Percentiles rank a stretch among this genome's conserved stretches.
Evolutionary conservation across 2,329 filamentous ascomycete species (phyloP).

Genomic region (Verruconis gallopava): DNA sequence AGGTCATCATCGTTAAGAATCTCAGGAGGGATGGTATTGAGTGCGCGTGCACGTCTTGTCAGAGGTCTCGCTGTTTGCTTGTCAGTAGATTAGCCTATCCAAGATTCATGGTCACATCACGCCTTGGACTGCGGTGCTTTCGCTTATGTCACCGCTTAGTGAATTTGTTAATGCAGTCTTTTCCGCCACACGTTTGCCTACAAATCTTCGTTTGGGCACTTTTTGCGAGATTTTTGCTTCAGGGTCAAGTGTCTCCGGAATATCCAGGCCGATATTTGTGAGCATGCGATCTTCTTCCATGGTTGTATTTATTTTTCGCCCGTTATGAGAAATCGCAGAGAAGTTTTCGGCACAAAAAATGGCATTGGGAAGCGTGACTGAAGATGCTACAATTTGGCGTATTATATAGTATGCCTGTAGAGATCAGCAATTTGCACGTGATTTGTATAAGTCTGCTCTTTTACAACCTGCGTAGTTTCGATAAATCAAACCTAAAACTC

Average conservation of each 20-base stretch:
- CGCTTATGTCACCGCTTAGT: slow-evolving; percentile 38
- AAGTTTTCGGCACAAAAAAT: too few relatives aligned
- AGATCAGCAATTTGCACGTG: too few relatives aligned
- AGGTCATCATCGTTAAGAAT: slow-evolving; percentile 78
- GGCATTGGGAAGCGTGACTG: too few relatives aligned
- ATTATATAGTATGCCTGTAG: too few relatives aligned
- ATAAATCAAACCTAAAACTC: too few relatives aligned
- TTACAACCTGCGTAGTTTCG: too few relatives aligned
- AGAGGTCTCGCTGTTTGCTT: slow-evolving; percentile 49
- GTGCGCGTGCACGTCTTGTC: slow-evolving; percentile 59
- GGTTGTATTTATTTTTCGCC: too few relatives aligned
- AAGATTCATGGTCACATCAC: slow-evolving; percentile 19
- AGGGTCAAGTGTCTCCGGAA: slow-evolving; percentile 48
- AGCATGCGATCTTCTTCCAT: slow-evolving; percentile 70
- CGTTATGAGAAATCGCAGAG: too few relatives aligned
- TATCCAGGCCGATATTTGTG: slow-evolving; percentile 56
- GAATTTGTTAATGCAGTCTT: slow-evolving; percentile 34
- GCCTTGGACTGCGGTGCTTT: slow-evolving; percentile 58
- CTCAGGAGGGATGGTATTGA: slow-evolving; percentile 81
- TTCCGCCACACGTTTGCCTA: slow-evolving; percentile 64
- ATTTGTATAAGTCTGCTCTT: too few relatives aligned
- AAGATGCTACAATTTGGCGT: too few relatives aligned
- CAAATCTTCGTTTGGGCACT: slow-evolving; percentile 84
- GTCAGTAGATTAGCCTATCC: slow-evolving; percentile 11
- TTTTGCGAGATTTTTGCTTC: slow-evolving; percentile 37